These are phyloP conservation scores for Beta lomatogona DNA, from an alignment of 179 eudicot species.

Conservation along the genomic window DNA sequence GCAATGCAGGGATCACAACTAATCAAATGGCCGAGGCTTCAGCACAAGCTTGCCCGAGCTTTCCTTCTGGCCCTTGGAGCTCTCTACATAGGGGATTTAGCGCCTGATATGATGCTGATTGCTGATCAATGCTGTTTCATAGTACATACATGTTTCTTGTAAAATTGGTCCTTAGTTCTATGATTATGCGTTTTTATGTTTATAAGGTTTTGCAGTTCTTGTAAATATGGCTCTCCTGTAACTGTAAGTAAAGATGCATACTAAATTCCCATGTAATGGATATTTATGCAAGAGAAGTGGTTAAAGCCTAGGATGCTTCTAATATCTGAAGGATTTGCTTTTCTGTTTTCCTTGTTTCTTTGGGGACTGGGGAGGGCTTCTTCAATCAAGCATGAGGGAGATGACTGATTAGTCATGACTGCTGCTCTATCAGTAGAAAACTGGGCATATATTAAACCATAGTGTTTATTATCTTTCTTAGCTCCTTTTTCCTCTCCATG, in stretches of 20 bases:
- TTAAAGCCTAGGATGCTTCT: not conserved
- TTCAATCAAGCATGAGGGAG: not conserved
- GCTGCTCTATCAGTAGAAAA: no score
- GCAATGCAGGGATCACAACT: conserved; percentile 66
- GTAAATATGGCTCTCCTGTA: conserved; percentile 6
- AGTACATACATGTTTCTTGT: not conserved
- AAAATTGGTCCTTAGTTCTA: not conserved
- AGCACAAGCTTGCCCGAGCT: conserved; percentile 62
- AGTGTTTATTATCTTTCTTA: no score
- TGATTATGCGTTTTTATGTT: not conserved
- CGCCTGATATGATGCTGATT: conserved; percentile 38
- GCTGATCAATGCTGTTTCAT: no score
- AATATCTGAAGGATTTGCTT: not conserved
- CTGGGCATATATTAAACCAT: no score
- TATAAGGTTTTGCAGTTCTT: not conserved
- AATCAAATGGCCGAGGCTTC: conserved; percentile 83
- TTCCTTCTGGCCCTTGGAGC: conserved; percentile 78
- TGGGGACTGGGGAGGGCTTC: not conserved
- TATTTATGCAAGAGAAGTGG: not conserved
- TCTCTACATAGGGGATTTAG: conserved; percentile 72
- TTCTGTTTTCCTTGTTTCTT: not conserved
- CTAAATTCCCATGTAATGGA: not conserved
- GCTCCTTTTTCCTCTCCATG: no score
- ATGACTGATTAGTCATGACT: not conserved
- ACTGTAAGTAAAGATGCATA: conserved; percentile 9